Evolutionary conservation across 345 rosid genomes (phyloP).

Genomic region (Moricandia moricandioides): DNA sequence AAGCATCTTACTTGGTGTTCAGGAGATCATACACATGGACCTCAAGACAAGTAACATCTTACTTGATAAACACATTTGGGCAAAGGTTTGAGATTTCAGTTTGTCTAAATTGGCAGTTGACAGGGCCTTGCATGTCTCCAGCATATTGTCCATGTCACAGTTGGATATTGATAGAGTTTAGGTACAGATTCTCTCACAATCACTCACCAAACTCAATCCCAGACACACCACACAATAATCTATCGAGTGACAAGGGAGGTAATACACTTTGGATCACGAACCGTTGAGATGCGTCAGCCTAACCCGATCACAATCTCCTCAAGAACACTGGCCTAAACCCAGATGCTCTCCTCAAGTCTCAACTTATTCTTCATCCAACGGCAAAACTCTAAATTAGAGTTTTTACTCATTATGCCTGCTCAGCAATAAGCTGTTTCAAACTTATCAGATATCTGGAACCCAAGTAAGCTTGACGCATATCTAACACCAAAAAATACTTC

Average conservation of each 20-base stretch:
- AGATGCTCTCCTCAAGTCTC: no score
- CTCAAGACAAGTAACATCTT: slow-evolving; percentile 93
- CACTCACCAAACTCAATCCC: no score
- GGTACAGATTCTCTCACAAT: no score
- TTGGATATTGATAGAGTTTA: no score
- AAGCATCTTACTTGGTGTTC: slow-evolving; percentile 96
- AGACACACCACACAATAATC: no score
- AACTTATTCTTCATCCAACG: no score
- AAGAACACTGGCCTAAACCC: not conserved
- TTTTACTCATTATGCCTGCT: no score
- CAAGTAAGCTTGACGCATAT: slow-evolving; percentile 54
- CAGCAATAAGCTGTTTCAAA: no score
- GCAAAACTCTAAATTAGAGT: no score
- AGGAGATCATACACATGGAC: slow-evolving; percentile 92
- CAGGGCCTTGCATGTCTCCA: slow-evolving; percentile 89
- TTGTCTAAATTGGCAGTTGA: slow-evolving; percentile 61
- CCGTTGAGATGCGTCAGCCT: not conserved
- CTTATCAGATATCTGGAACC: slow-evolving; percentile 70
- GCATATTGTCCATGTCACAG: no score
- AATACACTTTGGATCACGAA: no score
- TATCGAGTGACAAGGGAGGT: no score
- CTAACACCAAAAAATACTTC: not conserved
- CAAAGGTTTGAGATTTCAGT: slow-evolving; percentile 98
- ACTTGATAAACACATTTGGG: slow-evolving; percentile 75
- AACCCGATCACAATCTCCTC: not conserved